Percentiles rank a stretch among this genome's conserved stretches.
Evolutionary conservation across 768 basidiomycete genomes (phyloP).

Genomic region (Hortiboletus flavorubellus): DNA sequence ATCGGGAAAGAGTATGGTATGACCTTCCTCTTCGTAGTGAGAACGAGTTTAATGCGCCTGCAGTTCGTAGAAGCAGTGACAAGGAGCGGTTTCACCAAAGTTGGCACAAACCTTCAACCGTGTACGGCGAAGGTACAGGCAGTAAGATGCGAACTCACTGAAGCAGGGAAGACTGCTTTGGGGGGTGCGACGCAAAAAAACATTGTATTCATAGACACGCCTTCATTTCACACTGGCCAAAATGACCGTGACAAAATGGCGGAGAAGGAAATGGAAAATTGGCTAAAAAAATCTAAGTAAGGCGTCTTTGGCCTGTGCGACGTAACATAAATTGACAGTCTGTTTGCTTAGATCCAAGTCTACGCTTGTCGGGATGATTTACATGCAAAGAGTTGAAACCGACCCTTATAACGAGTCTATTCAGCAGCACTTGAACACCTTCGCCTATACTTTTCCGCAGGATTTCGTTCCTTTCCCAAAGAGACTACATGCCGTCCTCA

Average conservation of each 20-base stretch:
- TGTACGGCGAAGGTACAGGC: slow-evolving; percentile 2
- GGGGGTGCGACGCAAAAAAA: background rate
- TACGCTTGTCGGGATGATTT: slow-evolving; percentile 11
- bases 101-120: background rate
- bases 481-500: slow-evolving; percentile 12
- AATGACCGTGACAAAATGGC: background rate
- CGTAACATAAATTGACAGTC: background rate
- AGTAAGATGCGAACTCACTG: slow-evolving; percentile 8
- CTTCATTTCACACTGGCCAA: slow-evolving; percentile 10
- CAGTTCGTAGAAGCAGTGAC: slow-evolving; percentile 14
- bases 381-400: slow-evolving; percentile 13
- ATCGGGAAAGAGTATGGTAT: slow-evolving; percentile 20
- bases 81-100: background rate
- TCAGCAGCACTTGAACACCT: slow-evolving; percentile 8
- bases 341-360: slow-evolving; percentile 6
- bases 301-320: background rate
- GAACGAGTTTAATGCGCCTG: background rate
- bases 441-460: slow-evolving; percentile 4
- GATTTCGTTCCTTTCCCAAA: background rate
- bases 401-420: background rate
- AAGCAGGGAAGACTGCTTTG: background rate
- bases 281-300: slow-evolving; percentile 9
- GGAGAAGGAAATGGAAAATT: background rate
- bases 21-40: background rate
- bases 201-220: slow-evolving; percentile 25